Evolutionary conservation across 192 early-diverging fungal genomes (phyloP).

Genomic region (Coemansia sp.): DNA sequence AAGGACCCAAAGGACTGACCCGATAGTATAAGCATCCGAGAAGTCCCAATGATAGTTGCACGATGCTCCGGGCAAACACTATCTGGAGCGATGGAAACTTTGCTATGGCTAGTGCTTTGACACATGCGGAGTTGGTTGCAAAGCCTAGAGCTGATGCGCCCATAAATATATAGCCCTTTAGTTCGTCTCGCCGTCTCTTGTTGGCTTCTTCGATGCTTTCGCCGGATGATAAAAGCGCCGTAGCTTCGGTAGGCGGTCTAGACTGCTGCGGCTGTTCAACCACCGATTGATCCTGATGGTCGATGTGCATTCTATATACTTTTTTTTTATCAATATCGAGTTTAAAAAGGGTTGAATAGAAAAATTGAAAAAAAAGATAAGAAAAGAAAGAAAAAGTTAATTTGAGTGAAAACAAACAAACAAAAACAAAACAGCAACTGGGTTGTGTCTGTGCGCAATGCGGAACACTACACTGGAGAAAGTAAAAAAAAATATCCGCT

Average conservation of each 20-base stretch:
- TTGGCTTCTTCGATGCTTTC: background rate
- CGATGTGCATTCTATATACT: background rate
- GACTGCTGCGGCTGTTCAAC: background rate
- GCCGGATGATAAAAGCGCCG: background rate
- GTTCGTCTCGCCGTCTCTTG: conserved; percentile 26
- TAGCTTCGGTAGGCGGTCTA: background rate
- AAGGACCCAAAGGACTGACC: conserved; percentile 59
- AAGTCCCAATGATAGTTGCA: conserved; percentile 64
- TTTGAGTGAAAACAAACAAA: background rate
- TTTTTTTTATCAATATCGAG: background rate
- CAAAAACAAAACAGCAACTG: background rate
- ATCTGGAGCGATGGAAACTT: conserved; percentile 67
- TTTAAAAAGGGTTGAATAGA: background rate
- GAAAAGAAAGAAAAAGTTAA: background rate
- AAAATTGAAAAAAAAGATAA: background rate
- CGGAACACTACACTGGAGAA: background rate
- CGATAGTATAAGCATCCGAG: conserved; percentile 55
- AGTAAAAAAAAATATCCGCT: background rate
- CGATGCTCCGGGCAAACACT: conserved; percentile 69
- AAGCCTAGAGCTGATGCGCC: conserved; percentile 70
- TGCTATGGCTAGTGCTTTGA: conserved; percentile 62
- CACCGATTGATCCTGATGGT: background rate
- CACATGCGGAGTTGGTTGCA: conserved; percentile 69
- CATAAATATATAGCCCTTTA: conserved; percentile 57
- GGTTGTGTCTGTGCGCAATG: background rate